phyloP scores from a whole-genome alignment of 805 yeast species.

The Ogataea saltuana region DNA sequence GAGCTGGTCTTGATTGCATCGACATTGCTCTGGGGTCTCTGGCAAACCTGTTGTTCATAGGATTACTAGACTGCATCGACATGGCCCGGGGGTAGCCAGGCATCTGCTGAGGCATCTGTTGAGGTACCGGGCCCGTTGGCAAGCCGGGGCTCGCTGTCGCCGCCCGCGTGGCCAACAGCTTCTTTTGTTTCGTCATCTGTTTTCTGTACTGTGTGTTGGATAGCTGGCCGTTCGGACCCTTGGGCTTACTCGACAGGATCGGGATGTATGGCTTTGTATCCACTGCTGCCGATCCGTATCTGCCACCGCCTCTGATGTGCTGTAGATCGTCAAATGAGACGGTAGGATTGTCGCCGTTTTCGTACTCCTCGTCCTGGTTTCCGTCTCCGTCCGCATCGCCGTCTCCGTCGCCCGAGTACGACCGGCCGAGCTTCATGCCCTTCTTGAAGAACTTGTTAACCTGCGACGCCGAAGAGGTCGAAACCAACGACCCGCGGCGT shows the following conservation, averaged over 20 bases:
- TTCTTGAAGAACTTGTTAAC: conserved; percentile 46
- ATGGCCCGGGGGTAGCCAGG: conserved; percentile 31
- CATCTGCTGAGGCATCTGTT: too few species aligned
- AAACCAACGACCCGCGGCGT: conserved; percentile 26
- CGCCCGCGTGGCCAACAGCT: conserved; percentile 42
- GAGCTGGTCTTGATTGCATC: conserved; percentile 33
- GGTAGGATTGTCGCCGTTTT: conserved; percentile 32
- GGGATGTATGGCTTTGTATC: conserved; percentile 80
- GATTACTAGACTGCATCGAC: conserved; percentile 30
- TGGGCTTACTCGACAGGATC: conserved; percentile 46
- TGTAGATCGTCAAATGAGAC: conserved; percentile 66
- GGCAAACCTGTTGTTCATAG: too few species aligned
- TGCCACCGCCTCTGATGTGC: conserved; percentile 64
- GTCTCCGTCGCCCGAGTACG: conserved; percentile 29
- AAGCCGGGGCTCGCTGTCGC: too few species aligned
- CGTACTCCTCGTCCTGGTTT: conserved; percentile 33
- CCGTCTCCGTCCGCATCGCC: conserved; percentile 29
- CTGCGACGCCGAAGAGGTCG: conserved; percentile 25
- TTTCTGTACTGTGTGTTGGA: conserved; percentile 67
- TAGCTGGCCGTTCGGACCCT: conserved; percentile 34
- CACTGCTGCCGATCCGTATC: conserved; percentile 52
- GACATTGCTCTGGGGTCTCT: conserved; percentile 50
- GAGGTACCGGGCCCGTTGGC: too few species aligned
- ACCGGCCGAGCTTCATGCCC: conserved; percentile 32
- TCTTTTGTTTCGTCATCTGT: conserved; percentile 66